Evolutionary conservation across 495 filamentous ascomycete genomes (phyloP), one percentile per base, ranked within the genome.

Genomic region (Penicillium canariense): DNA sequence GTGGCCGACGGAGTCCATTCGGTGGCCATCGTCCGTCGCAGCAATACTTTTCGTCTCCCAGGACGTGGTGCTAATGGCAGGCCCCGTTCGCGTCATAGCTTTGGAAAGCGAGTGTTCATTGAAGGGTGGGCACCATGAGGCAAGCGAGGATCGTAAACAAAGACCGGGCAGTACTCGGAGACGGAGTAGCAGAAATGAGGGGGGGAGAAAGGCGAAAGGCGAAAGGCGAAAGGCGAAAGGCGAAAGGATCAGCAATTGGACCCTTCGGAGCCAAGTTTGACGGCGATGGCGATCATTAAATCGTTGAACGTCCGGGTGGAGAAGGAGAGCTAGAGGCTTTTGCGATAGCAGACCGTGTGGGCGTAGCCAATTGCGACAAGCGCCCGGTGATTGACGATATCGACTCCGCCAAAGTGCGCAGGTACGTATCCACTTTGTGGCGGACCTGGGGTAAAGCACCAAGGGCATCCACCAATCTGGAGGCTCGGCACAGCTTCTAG

Each of bases 21-120:
- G 54, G 35, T 60, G 52, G 52, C 59, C 61, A 56, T 69, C 67
- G 18, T 70, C 68, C 5, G 60, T 52, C 7, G 52, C 54, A 48
- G 58, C 58, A 35, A 69, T 51, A 38, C 59, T 59, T 34, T 69
- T 70, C 22, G 59, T 62, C 48, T 69, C 69, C 69, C 69, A 72
- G 12, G 65, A 65, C 30, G 61, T 50, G 25, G 48, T 55, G 46
- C 50, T 62, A 56, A 58, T 51, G 35, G 61, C 43, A 48, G 59
- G 61, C 10, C 59, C 60, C 44, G 69, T 67, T 55, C 67, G 56
- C 55, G 69, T 72, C 69, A 72, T 72, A 50, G 56, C 57, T 54
- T 60, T 48, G 32, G 18, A 12, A 36, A 20, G 18, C 15, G 15
- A 26, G 27, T 26, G 40, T 42, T 57, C 30, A 44, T 26, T 20